Evolutionary conservation across 1,139 yeast species (phyloP).

Genomic region (Geotrichum phurueaensis): DNA sequence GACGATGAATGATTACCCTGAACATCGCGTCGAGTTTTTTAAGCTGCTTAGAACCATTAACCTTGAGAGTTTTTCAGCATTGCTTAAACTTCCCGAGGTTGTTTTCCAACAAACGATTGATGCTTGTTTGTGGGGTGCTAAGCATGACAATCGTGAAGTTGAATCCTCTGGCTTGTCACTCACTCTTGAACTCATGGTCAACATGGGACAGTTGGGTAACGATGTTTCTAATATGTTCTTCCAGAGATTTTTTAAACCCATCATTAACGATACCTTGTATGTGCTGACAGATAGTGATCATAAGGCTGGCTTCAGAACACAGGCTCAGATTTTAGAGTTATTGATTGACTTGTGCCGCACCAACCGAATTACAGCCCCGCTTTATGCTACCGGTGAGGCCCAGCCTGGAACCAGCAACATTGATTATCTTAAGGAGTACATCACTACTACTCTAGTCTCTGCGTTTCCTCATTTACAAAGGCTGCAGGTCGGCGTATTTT

Average conservation of each 20-base stretch:
- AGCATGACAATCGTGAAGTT: constrained; percentile 92
- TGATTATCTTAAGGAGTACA: constrained; percentile 69
- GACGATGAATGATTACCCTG: constrained; percentile 95
- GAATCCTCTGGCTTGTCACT: constrained; percentile 84
- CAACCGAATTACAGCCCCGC: constrained; percentile 64
- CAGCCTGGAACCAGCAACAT: constrained; percentile 81
- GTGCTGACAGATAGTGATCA: constrained; percentile 97
- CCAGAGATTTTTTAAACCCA: constrained; percentile 80
- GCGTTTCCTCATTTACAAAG: constrained; percentile 89
- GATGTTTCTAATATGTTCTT: constrained; percentile 82
- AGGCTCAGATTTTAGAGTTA: constrained; percentile 77
- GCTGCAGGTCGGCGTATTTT: constrained; percentile 75
- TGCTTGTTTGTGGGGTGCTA: constrained; percentile 96
- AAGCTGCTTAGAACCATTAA: constrained; percentile 82
- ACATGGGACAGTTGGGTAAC: constrained; percentile 72
- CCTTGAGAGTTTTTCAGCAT: constrained; percentile 75
- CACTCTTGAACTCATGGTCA: constrained; percentile 73
- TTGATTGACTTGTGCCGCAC: constrained; percentile 79
- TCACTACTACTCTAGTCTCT: constrained; percentile 70
- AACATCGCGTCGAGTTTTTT: constrained; percentile 94
- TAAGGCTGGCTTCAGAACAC: constrained; percentile 89
- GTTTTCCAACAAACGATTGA: constrained; percentile 88
- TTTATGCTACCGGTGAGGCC: constrained; percentile 61
- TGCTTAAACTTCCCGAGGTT: constrained; percentile 81
- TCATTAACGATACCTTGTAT: constrained; percentile 83